phyloP scores from a whole-genome alignment of 202 grass and related monocot genomes.

The Brachypodium distachyon region DNA sequence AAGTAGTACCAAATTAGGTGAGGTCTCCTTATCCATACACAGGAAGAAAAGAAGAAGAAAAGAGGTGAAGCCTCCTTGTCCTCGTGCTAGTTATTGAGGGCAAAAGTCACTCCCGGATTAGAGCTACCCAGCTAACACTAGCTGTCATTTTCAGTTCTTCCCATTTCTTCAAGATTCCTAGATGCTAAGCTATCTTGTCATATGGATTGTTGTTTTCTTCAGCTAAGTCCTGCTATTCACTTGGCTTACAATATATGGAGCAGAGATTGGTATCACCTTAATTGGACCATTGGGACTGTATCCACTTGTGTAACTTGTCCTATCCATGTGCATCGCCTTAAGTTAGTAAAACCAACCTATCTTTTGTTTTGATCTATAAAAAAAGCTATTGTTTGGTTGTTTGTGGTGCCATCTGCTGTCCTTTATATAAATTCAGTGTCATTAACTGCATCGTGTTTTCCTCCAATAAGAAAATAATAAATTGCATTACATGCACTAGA shows the following conservation, averaged over 20 bases:
- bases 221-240: not conserved
- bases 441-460: not conserved
- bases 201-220: not conserved
- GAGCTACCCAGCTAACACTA: constrained; percentile 46
- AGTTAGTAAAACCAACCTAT: not conserved
- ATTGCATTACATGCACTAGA: not conserved
- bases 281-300: not conserved
- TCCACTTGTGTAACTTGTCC: constrained; percentile 9
- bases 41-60: not conserved
- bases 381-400: no score
- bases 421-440: not conserved
- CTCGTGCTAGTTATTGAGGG: constrained; percentile 2
- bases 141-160: constrained; percentile 31
- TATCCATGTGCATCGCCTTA: constrained; percentile 1
- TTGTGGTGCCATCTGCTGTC: not conserved
- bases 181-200: constrained; percentile 29
- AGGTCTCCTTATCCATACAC: not conserved
- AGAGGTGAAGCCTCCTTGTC: constrained; percentile 29
- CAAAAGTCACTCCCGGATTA: constrained; percentile 25
- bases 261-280: not conserved
- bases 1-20: not conserved
- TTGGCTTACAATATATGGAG: constrained; percentile 10
- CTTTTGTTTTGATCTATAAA: not conserved
- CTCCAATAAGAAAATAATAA: no score
- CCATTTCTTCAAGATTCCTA: constrained; percentile 27